These are phyloP conservation scores for Apiospora rasikravindrae DNA, from an alignment of 2,329 filamentous ascomycete genomes.

Conservation along the genomic window DNA sequence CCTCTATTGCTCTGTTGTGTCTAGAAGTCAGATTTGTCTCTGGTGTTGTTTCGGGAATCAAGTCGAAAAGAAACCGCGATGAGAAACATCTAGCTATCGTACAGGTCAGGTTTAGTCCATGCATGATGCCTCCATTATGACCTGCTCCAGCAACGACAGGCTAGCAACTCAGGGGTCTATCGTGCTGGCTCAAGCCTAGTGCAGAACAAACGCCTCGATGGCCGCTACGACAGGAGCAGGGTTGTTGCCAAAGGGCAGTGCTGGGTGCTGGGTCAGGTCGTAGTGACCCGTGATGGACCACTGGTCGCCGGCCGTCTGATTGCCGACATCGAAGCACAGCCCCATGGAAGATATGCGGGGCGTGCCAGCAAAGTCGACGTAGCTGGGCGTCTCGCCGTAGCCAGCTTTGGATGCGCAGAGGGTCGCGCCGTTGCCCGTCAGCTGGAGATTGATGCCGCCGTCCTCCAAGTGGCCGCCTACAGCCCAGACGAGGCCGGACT, in stretches of 20 bases:
- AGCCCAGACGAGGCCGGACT: background rate
- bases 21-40: background rate
- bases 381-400: background rate
- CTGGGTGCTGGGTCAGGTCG: constrained; percentile 13
- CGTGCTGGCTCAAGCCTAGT: background rate
- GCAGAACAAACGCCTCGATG: background rate
- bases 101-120: background rate
- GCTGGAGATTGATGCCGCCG: background rate
- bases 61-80: too few relatives aligned
- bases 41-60: background rate
- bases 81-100: background rate
- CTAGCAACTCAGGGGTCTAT: background rate
- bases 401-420: background rate
- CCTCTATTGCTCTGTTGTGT: background rate
- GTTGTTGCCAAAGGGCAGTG: background rate
- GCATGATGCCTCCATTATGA: background rate
- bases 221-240: constrained; percentile 3
- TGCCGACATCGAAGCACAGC: background rate
- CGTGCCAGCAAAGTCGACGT: background rate
- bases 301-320: background rate
- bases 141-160: background rate
- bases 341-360: background rate
- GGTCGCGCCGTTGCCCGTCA: background rate
- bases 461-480: constrained; percentile 16
- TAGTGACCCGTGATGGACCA: constrained; percentile 16